Base-by-base conservation (phyloP, 108 stramenopile genomes). In the Fistulifera pelliculosa region DNA sequence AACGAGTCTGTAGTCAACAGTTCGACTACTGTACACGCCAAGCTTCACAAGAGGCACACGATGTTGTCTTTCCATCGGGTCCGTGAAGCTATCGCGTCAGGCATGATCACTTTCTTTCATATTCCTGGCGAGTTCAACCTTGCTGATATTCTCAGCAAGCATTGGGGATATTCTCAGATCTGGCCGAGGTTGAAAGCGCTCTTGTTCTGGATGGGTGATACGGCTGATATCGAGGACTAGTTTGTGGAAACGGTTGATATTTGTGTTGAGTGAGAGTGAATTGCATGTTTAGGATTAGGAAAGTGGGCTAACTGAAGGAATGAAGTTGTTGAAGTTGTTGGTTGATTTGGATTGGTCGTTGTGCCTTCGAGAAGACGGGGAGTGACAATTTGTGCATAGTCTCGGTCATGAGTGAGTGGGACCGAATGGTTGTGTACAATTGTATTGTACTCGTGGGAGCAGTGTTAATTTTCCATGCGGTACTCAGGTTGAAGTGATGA, bases 1-100 rank as follows among this genome's bases (percentile, higher is more conserved):
- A 76, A 76, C 44, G 13, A 69, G 7, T 45, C 38, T 43, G 71
- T 77, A 16, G 43, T 65, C 18, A 50, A 41, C 27, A 71, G 62
- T 38, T 35, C 56, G n/a, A 61, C 38, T 3, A 10, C 38, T 5
- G 56, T 24, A 6, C 58, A 67, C 43, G 6, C 38, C 19, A 41
- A 23, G n/a, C 54, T 61, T 17, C 22, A 19, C 38, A 67, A 67
- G 42, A 5, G 59, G 2, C 66, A 67, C 59, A 50, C 51, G 14
- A 49, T 28, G 35, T 25, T 67, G 0, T 40, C 51, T 4, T 67
- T 44, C 22, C 66, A 67, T 22, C 19, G 22, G 5, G 60, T 67
- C n/a, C 50, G 66, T 28, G 58, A 60, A 27, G 60, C 66, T 2
- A 54, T 67, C 2, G 59, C 58, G 1, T 25, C 66, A 2, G 47